These are phyloP conservation scores for Emergomyces orientalis DNA, from an alignment of 2,329 filamentous ascomycete species.

Conservation along the genomic window DNA sequence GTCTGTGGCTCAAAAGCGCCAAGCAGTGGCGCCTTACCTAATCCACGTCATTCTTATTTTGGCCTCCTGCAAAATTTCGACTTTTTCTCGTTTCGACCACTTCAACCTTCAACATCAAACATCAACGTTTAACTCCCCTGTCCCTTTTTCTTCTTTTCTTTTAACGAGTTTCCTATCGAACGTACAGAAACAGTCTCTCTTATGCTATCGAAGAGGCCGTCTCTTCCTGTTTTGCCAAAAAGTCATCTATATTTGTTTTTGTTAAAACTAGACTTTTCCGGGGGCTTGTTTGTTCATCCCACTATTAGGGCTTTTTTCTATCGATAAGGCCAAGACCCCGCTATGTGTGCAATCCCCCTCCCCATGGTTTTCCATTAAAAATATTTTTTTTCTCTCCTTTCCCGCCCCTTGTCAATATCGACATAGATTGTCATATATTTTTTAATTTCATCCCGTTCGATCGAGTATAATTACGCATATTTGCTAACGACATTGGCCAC, in stretches of 20 bases:
- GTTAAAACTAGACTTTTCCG: conserved; percentile 7
- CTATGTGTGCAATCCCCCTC: conserved; percentile 18
- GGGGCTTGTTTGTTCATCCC: conserved; percentile 9
- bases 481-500: neutral
- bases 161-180: conserved; percentile 12
- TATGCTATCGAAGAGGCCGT: conserved; percentile 1
- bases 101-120: neutral
- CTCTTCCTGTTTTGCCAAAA: conserved; percentile 8
- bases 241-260: conserved; percentile 9
- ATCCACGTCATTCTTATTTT: neutral
- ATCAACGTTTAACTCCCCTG: conserved; percentile 5
- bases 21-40: neutral
- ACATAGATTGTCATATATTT: conserved; percentile 15
- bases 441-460: conserved; percentile 9
- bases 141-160: conserved; percentile 11
- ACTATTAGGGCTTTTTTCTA: conserved; percentile 23
- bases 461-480: neutral
- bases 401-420: conserved; percentile 8
- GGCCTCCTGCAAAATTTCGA: neutral
- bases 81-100: neutral
- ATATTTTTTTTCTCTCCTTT: conserved; percentile 7
- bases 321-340: conserved; percentile 34
- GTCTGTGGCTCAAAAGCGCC: conserved; percentile 9
- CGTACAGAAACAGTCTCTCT: neutral
- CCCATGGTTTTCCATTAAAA: conserved; percentile 18